Evolutionary conservation across 768 basidiomycete species (phyloP).

Genomic region (Auriscalpium vulgare): DNA sequence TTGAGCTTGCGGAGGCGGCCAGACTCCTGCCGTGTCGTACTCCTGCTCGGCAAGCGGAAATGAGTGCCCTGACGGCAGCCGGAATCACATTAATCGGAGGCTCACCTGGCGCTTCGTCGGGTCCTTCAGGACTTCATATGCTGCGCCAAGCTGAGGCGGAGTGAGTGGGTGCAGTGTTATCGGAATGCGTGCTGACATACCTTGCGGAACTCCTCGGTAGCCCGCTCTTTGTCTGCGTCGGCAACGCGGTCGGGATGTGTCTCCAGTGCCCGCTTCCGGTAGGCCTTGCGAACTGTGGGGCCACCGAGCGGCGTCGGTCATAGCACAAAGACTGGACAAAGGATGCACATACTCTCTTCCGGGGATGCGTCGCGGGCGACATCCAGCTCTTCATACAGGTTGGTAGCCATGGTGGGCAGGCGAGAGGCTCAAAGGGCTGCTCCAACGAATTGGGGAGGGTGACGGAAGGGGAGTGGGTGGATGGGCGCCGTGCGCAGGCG

Average conservation of each 20-base stretch:
- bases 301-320: no score
- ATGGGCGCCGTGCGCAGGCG: neutral
- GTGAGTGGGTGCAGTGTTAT: constrained; percentile 2
- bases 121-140: constrained; percentile 69
- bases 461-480: neutral
- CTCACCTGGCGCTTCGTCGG: constrained; percentile 47
- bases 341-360: constrained; percentile 50
- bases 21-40: constrained; percentile 66
- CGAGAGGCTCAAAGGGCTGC: constrained; percentile 1
- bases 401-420: constrained; percentile 35
- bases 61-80: neutral
- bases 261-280: constrained; percentile 59
- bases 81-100: neutral
- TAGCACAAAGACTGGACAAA: neutral
- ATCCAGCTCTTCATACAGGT: constrained; percentile 60
- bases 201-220: constrained; percentile 52
- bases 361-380: constrained; percentile 43
- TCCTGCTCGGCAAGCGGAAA: constrained; percentile 28
- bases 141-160: constrained; percentile 53
- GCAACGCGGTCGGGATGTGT: constrained; percentile 73
- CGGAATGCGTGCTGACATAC: constrained; percentile 22
- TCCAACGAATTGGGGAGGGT: neutral
- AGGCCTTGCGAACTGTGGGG: constrained; percentile 64
- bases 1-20: constrained; percentile 50
- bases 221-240: constrained; percentile 47